Base-by-base conservation (phyloP, 2,329 filamentous ascomycete species). In the Coleophoma eucalyptorum region DNA sequence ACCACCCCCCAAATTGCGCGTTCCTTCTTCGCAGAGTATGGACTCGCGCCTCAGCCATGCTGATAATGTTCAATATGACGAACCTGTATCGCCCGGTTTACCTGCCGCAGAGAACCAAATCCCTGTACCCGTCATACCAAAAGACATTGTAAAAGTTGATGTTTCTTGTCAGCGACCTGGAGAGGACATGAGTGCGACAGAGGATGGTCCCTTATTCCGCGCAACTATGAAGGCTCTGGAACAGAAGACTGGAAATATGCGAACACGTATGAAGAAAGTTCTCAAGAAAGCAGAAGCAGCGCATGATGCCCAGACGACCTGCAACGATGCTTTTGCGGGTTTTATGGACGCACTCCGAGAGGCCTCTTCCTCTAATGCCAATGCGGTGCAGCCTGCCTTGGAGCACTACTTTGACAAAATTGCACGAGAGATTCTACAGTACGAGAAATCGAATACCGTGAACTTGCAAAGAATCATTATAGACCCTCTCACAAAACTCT, bases 401-500 rank as follows among this genome's bases (percentile, higher is more conserved):
- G 94, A 99, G 55, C 92, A 99, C 68, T 99, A 99, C 67, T 99
- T 97, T 63, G 92, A 97, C 70, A 96, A 92, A 63, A 97, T 96
- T 58, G 92, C 93, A 3, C 85, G 87, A 54, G 90, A 97, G 65
- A 97, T 99, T 43, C 72, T 97, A 35, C 70, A 75, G 0, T 97
- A 97, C 65, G 92, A 99, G 70, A 85, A 84, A 55, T 83, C 89
- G 57, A 97, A 97, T 65, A 85, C 89, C 1, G 62, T 74, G 37
- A 93, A 96, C 62, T 78, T 99, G 33, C 92, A 97, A 63, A 93
- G 85, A 65, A 87, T 96, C 48, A 92, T 99, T 63, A 96, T 99
- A 58, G 94, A 99, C 41, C 95, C 95, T 1, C 81, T 99, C 58
- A 86, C 82, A 58, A 96, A 90, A 69, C 75, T 99, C 13, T 99